A percentile compares a stretch with the other conserved stretches of the same genome.
Conservation (phyloP, 441 rosid genomes). For the Adansonia madagascariensis region DNA sequence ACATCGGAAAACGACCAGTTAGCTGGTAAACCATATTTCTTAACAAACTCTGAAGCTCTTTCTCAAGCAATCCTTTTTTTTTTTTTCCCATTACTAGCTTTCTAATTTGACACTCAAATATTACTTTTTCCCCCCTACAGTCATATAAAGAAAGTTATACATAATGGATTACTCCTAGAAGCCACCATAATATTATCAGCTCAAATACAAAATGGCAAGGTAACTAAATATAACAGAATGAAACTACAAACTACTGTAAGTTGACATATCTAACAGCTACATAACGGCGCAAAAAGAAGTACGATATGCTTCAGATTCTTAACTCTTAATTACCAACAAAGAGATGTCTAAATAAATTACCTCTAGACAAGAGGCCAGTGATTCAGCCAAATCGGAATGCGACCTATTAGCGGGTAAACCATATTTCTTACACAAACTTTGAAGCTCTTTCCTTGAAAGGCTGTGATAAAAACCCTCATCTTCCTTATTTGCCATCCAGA, state of each 20-base stretch:
- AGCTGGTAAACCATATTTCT: constrained; percentile 66
- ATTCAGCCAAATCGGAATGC: constrained; percentile 62
- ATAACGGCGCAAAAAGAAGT: not conserved
- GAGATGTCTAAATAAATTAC: constrained; percentile 32
- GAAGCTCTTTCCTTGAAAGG: constrained; percentile 77
- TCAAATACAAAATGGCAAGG: not conserved
- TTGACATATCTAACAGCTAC: constrained; percentile 5
- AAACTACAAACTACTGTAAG: not conserved
- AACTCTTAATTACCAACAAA: constrained; percentile 1
- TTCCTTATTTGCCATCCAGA: constrained; percentile 56
- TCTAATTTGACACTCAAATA: not conserved
- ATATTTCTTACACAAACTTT: constrained; percentile 65
- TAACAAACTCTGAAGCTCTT: constrained; percentile 71
- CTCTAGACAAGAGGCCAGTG: constrained; percentile 53
- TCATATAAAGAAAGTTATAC: constrained; percentile 1
- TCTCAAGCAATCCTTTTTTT: constrained; percentile 19
- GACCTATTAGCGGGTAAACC: constrained; percentile 75
- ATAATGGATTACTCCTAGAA: not conserved
- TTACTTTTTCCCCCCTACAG: not conserved
- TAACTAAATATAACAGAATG: not conserved
- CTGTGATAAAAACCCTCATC: constrained; percentile 44
- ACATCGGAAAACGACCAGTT: constrained; percentile 62
- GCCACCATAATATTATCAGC: not conserved
- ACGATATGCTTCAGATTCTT: not conserved
- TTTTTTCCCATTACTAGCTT: not conserved